These are phyloP conservation scores for Axilococcus clingmanii DNA, from an alignment of 139 green algal species.

Conservation along the genomic window DNA sequence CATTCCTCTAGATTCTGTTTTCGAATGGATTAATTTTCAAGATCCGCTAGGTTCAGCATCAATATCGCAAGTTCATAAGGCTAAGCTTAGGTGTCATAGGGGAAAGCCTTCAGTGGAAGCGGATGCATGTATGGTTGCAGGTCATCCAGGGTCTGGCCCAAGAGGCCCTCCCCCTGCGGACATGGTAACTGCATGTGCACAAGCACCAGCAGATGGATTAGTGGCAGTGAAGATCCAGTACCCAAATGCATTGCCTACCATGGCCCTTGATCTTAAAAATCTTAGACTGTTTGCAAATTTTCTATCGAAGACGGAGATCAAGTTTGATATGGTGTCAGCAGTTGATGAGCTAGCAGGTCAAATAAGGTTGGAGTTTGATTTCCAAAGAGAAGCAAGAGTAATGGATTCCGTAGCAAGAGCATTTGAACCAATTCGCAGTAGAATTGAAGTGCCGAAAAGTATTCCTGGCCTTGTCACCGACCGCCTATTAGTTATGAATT, in stretches of 20 bases:
- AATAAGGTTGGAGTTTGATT: constrained; percentile 86
- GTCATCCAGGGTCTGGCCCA: background rate
- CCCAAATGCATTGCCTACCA: constrained; percentile 59
- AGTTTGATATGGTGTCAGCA: constrained; percentile 83
- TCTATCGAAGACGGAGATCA: constrained; percentile 77
- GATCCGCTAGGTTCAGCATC: constrained; percentile 77
- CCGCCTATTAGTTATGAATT: constrained; percentile 84
- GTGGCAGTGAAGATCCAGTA: constrained; percentile 91
- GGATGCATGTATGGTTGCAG: background rate
- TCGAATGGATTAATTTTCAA: constrained; percentile 87
- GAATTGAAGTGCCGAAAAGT: constrained; percentile 55
- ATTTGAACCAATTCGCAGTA: constrained; percentile 41
- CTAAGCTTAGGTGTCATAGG: constrained; percentile 37
- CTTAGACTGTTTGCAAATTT: constrained; percentile 57
- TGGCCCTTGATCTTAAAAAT: constrained; percentile 74
- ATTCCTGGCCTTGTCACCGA: constrained; percentile 64
- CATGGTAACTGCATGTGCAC: constrained; percentile 7
- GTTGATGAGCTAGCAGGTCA: constrained; percentile 75
- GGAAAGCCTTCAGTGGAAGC: background rate
- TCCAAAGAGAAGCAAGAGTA: constrained; percentile 71
- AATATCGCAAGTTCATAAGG: constrained; percentile 89
- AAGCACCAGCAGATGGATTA: constrained; percentile 42
- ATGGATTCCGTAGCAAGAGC: constrained; percentile 74
- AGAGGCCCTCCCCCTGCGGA: background rate
- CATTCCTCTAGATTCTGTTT: constrained; percentile 52